Evolutionary conservation across 2,329 filamentous ascomycete genomes (phyloP).

Genomic region (Diaporthe destruens): DNA sequence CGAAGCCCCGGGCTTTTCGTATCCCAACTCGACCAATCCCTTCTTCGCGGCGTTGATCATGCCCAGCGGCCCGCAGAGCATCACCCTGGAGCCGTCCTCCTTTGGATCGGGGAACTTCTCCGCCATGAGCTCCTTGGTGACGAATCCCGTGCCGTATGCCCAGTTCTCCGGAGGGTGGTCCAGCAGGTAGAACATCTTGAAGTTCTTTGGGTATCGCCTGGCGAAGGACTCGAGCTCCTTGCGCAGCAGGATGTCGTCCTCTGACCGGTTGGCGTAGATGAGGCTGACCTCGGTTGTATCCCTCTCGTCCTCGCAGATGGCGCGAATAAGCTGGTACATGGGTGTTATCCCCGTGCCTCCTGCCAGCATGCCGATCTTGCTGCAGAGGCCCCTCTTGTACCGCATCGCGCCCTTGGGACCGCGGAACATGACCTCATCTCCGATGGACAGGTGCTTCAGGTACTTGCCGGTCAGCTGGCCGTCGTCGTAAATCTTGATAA

Average conservation of each 20-base stretch:
- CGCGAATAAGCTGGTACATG: conserved; percentile 73
- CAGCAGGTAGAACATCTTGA: conserved; percentile 69
- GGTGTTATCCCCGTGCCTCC: conserved; percentile 67
- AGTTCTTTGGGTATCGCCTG: conserved; percentile 62
- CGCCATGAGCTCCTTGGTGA: conserved; percentile 64
- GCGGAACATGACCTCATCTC: conserved; percentile 64
- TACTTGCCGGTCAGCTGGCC: conserved; percentile 64
- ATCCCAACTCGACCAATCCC: conserved; percentile 62
- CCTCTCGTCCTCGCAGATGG: conserved; percentile 70
- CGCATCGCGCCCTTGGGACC: conserved; percentile 70
- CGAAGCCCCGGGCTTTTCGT: conserved; percentile 61
- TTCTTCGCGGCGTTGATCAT: conserved; percentile 71
- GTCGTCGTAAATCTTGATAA: conserved; percentile 65
- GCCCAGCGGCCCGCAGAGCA: conserved; percentile 72
- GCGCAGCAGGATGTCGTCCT: conserved; percentile 71
- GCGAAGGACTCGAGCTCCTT: conserved; percentile 68
- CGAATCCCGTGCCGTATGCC: conserved; percentile 62
- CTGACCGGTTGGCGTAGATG: conserved; percentile 70
- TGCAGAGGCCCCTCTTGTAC: conserved; percentile 58
- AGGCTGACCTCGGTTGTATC: conserved; percentile 69
- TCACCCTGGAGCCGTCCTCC: conserved; percentile 60
- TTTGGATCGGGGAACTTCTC: conserved; percentile 61
- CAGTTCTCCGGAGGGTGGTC: conserved; percentile 61
- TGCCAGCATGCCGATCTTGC: conserved; percentile 67
- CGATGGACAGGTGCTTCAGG: conserved; percentile 59